phyloP scores from a whole-genome alignment of 495 filamentous ascomycete genomes.

The Delitschia confertaspora region DNA sequence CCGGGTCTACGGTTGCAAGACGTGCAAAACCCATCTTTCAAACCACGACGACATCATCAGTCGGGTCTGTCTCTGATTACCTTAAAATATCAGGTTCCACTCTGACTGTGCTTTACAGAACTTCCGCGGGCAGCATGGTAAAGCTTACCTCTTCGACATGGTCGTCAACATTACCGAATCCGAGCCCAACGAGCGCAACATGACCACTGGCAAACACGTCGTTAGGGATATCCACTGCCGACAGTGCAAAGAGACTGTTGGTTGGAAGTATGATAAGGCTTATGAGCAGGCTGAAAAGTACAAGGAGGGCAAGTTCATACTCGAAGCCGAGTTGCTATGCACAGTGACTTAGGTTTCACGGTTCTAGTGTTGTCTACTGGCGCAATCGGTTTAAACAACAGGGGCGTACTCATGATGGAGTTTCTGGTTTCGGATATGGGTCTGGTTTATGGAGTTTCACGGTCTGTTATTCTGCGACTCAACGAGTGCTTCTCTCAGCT shows the following conservation, averaged over 20 bases:
- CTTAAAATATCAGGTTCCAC: not conserved
- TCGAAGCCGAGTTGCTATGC: slow-evolving; percentile 86
- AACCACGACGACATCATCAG: slow-evolving; percentile 95
- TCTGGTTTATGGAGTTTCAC: not conserved
- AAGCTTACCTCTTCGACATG: slow-evolving; percentile 90
- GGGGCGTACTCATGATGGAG: too few relatives aligned
- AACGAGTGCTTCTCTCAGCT: too few relatives aligned
- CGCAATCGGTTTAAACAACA: too few relatives aligned
- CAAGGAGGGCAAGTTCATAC: slow-evolving; percentile 96
- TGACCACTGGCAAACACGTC: slow-evolving; percentile 95
- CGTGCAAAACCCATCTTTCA: slow-evolving; percentile 89
- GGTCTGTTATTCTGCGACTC: too few relatives aligned
- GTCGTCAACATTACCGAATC: slow-evolving; percentile 82
- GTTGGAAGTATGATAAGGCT: slow-evolving; percentile 99
- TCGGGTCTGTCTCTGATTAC: slow-evolving; percentile 49
- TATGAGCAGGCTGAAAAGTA: slow-evolving; percentile 90
- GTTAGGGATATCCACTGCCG: slow-evolving; percentile 86
- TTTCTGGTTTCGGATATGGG: not conserved
- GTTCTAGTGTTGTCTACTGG: not conserved
- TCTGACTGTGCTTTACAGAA: slow-evolving; percentile 49
- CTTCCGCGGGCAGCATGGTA: slow-evolving; percentile 97
- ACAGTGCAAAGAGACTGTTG: slow-evolving; percentile 84
- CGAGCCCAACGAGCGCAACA: slow-evolving; percentile 83
- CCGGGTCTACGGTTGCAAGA: slow-evolving; percentile 92
- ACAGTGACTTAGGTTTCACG: slow-evolving; percentile 43